Evolutionary conservation across 768 basidiomycete genomes (phyloP), one percentile per base, ranked within the genome.

Genomic region (Suillus variegatus): DNA sequence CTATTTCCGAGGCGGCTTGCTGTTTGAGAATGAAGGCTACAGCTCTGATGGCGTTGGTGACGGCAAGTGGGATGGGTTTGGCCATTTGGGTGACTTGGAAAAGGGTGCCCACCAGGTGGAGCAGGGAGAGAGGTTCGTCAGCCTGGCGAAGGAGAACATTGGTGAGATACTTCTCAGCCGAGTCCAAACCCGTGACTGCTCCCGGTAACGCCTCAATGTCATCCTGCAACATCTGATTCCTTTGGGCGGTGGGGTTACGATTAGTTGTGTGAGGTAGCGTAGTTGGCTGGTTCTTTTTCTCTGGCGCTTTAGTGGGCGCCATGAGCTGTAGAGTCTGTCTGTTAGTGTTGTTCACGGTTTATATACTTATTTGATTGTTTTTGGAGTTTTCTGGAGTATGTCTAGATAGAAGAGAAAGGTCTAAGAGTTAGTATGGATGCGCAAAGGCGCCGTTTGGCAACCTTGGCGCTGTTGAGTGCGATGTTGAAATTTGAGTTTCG

Each of bases 231-330:
- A 32, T 1, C 0, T 1, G 14, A 14, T 5, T 35, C 18, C 62
- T 28, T 36, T 6, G 6, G 9, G 25, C 20, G 20, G 20, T 38
- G 20, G 14, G 1, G 14, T 28, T 38, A 28, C 3, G 28, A 28
- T 28, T 28, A 28, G 28, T 28, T 28, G 28, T 28, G 28, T 28
- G 28, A 3, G 28, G 28, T 28, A 28, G 28, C 28, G 28, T 28
- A 28, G 28, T 28, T 28, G 4, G 0, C 41, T 6, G 58, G 9
- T 7, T 32, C 8, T 44, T 61, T 7, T 56, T 38, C 2, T 44
- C 22, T 61, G 68, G 14, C 65, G 68, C 43, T 12, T 41, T 40
- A 70, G 65, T 13, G 68, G 71, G 9, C 72, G 68, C 14, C 68
- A 73, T 61, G 73, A 5, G 10, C 10, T 12, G 4, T 47, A 40